Evolutionary conservation across 164 flowering plant genomes (phyloP).

Genomic region (Nelumbo lutea): DNA sequence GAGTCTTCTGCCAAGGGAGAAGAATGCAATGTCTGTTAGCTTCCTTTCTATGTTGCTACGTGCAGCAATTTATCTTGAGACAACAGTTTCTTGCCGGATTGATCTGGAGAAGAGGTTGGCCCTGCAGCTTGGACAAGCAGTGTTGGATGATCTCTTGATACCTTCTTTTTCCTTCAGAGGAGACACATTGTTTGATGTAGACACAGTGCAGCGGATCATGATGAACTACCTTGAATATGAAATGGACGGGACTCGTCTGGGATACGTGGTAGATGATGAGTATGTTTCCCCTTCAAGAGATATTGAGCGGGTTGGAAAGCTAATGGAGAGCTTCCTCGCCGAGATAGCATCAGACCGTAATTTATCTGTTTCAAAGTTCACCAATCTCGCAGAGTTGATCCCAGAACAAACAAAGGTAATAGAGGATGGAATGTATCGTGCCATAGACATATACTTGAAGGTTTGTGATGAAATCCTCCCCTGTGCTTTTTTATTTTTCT

Average conservation of each 20-base stretch:
- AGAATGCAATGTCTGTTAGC: slow-evolving; percentile 72
- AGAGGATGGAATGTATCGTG: slow-evolving; percentile 95
- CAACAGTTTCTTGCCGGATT: slow-evolving; percentile 85
- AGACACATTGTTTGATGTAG: slow-evolving; percentile 81
- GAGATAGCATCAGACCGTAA: slow-evolving; percentile 87
- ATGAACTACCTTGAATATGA: slow-evolving; percentile 56
- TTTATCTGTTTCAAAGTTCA: slow-evolving; percentile 57
- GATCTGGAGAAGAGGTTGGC: slow-evolving; percentile 90
- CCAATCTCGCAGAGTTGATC: slow-evolving; percentile 59
- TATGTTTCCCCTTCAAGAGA: slow-evolving; percentile 44
- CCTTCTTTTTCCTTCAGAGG: slow-evolving; percentile 74
- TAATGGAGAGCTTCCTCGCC: slow-evolving; percentile 84
- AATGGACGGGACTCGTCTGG: slow-evolving; percentile 32
- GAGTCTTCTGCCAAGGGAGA: slow-evolving; percentile 84
- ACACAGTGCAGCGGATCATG: slow-evolving; percentile 75
- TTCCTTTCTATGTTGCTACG: slow-evolving; percentile 81
- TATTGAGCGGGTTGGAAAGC: slow-evolving; percentile 66
- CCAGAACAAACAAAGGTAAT: slow-evolving; percentile 72
- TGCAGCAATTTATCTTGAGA: slow-evolving; percentile 74
- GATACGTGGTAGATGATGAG: slow-evolving; percentile 34
- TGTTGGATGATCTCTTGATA: slow-evolving; percentile 77
- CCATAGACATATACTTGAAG: slow-evolving; percentile 91
- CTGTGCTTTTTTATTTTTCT: not conserved
- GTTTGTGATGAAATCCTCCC: slow-evolving; percentile 22
- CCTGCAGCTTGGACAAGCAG: slow-evolving; percentile 71